A percentile compares a stretch with the other conserved stretches of the same genome.
phyloP scores from a whole-genome alignment of 352 stramenopile genomes.

The Pythium brassicae region DNA sequence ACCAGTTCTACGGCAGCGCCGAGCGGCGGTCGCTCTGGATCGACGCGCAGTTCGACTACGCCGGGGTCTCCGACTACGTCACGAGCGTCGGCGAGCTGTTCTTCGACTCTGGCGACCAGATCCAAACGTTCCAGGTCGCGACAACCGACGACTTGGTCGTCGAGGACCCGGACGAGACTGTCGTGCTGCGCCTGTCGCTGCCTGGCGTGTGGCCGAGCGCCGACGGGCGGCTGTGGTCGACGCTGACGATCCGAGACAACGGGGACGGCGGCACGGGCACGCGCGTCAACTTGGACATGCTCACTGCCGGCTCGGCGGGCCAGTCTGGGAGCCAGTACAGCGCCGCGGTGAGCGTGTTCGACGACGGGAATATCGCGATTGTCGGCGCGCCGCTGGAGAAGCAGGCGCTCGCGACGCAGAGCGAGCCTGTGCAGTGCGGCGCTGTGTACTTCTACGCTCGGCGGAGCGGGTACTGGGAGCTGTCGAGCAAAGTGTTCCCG shows the following conservation, averaged over 20 bases:
- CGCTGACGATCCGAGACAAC: slow-evolving; percentile 89
- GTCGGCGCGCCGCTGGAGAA: slow-evolving; percentile 57
- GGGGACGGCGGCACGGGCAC: slow-evolving; percentile 85
- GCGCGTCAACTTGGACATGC: slow-evolving; percentile 52
- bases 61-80: slow-evolving; percentile 87
- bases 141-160: slow-evolving; percentile 90
- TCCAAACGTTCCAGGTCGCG: slow-evolving; percentile 67
- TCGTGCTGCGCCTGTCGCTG: slow-evolving; percentile 88
- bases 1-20: slow-evolving; percentile 89
- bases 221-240: slow-evolving; percentile 81
- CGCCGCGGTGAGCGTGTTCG: slow-evolving; percentile 53
- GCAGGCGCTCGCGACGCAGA: slow-evolving; percentile 12
- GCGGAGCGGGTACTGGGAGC: slow-evolving; percentile 61
- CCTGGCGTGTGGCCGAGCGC: slow-evolving; percentile 91
- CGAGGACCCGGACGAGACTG: slow-evolving; percentile 88
- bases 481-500: slow-evolving; percentile 47
- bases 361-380: slow-evolving; percentile 58
- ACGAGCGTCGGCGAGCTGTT: slow-evolving; percentile 55
- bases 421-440: slow-evolving; percentile 33
- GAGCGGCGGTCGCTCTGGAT: slow-evolving; percentile 77
- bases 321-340: slow-evolving; percentile 48
- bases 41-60: slow-evolving; percentile 85
- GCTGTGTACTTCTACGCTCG: slow-evolving; percentile 68
- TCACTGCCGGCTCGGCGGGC: slow-evolving; percentile 29
- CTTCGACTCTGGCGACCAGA: slow-evolving; percentile 44